Percentiles rank a stretch among this genome's conserved stretches.
Evolutionary conservation across 148 eudicot genomes (phyloP).

Genomic region (Fagopyrum esculentum): DNA sequence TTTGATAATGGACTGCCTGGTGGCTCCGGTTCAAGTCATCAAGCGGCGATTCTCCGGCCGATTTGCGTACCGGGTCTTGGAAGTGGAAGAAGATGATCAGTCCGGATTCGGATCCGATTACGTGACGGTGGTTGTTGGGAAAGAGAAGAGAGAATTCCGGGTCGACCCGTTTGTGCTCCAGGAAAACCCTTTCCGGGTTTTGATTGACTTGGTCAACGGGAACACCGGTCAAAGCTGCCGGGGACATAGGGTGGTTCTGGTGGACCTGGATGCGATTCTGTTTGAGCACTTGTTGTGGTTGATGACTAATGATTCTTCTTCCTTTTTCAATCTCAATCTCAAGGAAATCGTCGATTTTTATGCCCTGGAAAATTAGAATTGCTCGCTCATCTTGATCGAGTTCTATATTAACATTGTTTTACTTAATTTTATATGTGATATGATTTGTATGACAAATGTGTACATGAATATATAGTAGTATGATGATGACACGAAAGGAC

Average conservation of each 20-base stretch:
- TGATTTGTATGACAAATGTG: too few relatives aligned
- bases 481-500: not conserved
- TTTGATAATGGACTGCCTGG: slow-evolving; percentile 24
- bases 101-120: not conserved
- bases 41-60: slow-evolving; percentile 14
- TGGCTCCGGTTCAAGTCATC: slow-evolving; percentile 16
- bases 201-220: slow-evolving; percentile 17
- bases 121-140: slow-evolving; percentile 29
- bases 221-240: too few relatives aligned
- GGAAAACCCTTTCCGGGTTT: slow-evolving; percentile 23
- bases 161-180: slow-evolving; percentile 31
- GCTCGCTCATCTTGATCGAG: not conserved
- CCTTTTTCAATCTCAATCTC: slow-evolving; percentile 52
- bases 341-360: slow-evolving; percentile 52
- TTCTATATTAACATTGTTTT: not conserved
- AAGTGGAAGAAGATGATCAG: slow-evolving; percentile 13
- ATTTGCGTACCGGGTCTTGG: slow-evolving; percentile 16
- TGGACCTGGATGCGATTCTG: slow-evolving; percentile 48
- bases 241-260: slow-evolving; percentile 25
- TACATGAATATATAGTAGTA: too few relatives aligned
- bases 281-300: slow-evolving; percentile 68
- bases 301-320: slow-evolving; percentile 43
- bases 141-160: slow-evolving; percentile 28
- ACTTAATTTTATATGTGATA: not conserved
- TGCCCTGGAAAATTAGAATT: slow-evolving; percentile 33